Conservation (phyloP, 441 rosid species). For the Arabidopsis hybrid region DNA sequence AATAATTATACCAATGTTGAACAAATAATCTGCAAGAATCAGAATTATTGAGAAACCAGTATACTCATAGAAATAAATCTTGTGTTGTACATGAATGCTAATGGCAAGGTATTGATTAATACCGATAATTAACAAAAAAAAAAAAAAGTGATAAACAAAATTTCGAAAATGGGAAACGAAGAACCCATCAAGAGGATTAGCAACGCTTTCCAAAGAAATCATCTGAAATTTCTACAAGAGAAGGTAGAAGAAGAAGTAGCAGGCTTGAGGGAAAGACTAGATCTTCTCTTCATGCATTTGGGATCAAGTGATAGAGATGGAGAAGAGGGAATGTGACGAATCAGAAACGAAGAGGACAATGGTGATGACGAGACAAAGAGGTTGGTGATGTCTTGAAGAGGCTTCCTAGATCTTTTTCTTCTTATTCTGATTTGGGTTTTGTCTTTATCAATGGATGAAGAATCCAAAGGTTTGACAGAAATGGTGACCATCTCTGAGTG, state of each 20-base stretch:
- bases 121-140: neutral
- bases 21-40: neutral
- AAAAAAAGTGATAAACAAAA: neutral
- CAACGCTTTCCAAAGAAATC: conserved; percentile 8
- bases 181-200: neutral
- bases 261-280: conserved; percentile 34
- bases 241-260: conserved; percentile 24
- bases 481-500: neutral
- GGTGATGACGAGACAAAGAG: conserved; percentile 36
- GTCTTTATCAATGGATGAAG: conserved; percentile 21
- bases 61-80: conserved; percentile 20
- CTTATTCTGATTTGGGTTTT: conserved; percentile 37
- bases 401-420: conserved; percentile 30
- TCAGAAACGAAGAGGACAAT: conserved; percentile 26
- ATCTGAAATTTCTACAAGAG: conserved; percentile 44
- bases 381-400: conserved; percentile 46
- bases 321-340: conserved; percentile 13
- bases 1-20: neutral
- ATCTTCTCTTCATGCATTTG: conserved; percentile 47
- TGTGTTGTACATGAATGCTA: conserved; percentile 28
- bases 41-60: conserved; percentile 16
- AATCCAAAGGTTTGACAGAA: conserved; percentile 25
- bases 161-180: neutral
- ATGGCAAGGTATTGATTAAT: conserved; percentile 29
- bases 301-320: conserved; percentile 39